phyloP scores from a whole-genome alignment of 129 eudicot species.

The Tagetes erecta region DNA sequence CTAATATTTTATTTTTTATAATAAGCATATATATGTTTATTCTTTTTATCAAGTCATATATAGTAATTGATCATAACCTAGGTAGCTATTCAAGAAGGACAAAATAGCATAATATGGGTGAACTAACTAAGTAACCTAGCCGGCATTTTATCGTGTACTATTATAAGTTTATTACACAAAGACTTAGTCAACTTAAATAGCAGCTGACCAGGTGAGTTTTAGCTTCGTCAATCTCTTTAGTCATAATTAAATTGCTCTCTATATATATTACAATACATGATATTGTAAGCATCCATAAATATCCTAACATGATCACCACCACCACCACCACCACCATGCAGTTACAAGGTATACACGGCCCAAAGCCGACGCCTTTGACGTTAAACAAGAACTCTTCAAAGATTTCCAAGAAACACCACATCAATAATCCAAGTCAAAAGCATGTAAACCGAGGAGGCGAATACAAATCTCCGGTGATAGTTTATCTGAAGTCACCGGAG shows the following conservation, averaged over 20 bases:
- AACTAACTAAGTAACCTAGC: slow-evolving; percentile 32
- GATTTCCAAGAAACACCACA: slow-evolving; percentile 25
- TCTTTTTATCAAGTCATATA: slow-evolving; percentile 21
- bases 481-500: slow-evolving; percentile 36
- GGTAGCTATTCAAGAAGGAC: slow-evolving; percentile 11
- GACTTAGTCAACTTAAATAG: slow-evolving; percentile 24
- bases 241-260: not conserved
- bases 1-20: too few relatives aligned
- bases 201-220: slow-evolving; percentile 25
- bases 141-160: slow-evolving; percentile 31
- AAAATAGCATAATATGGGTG: slow-evolving; percentile 19
- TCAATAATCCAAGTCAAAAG: slow-evolving; percentile 1
- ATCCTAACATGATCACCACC: not conserved
- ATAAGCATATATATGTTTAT: not conserved
- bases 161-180: not conserved
- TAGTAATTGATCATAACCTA: not conserved
- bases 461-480: slow-evolving; percentile 32
- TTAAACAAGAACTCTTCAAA: slow-evolving; percentile 33
- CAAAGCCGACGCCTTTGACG: slow-evolving; percentile 31
- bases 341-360: slow-evolving; percentile 26
- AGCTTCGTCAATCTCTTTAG: slow-evolving; percentile 2
- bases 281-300: too few relatives aligned
- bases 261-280: not conserved
- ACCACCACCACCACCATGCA: not conserved
- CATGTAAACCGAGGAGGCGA: not conserved